Conservation (phyloP, 768 basidiomycete genomes). For the Termitomyces sp. region DNA sequence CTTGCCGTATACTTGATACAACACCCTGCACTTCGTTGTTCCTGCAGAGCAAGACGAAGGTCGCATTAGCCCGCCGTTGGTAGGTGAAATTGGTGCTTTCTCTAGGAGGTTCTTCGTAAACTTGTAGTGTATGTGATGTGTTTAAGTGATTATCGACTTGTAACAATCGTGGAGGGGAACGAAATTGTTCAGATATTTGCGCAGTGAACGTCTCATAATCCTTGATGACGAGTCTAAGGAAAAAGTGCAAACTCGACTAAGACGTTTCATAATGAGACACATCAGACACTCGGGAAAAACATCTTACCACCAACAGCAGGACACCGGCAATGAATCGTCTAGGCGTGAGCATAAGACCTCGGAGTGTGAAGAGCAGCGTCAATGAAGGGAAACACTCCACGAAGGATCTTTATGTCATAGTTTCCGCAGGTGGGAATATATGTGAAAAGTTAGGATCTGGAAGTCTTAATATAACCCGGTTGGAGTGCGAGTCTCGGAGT, state of each 20-base stretch:
- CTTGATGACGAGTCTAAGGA: slow-evolving; percentile 44
- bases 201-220: slow-evolving; percentile 42
- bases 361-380: neutral
- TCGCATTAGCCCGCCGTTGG: slow-evolving; percentile 57
- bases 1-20: slow-evolving; percentile 52
- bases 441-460: neutral
- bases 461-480: slow-evolving; percentile 7
- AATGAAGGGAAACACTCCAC: neutral
- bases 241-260: slow-evolving; percentile 52
- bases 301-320: slow-evolving; percentile 41
- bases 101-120: neutral
- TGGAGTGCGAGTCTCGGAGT: slow-evolving; percentile 17
- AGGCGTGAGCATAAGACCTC: slow-evolving; percentile 46
- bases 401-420: slow-evolving; percentile 8
- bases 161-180: slow-evolving; percentile 2
- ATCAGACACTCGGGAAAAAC: neutral
- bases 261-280: neutral
- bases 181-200: slow-evolving; percentile 26
- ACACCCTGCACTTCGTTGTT: slow-evolving; percentile 50
- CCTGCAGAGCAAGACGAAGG: slow-evolving; percentile 69
- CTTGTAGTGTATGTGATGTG: neutral
- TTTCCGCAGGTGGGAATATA: slow-evolving; percentile 12
- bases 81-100: slow-evolving; percentile 7
- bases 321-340: slow-evolving; percentile 51
- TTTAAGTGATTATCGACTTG: neutral